These are phyloP conservation scores for Datura wrightii DNA, from an alignment of 257 asterid species.

Conservation along the genomic window DNA sequence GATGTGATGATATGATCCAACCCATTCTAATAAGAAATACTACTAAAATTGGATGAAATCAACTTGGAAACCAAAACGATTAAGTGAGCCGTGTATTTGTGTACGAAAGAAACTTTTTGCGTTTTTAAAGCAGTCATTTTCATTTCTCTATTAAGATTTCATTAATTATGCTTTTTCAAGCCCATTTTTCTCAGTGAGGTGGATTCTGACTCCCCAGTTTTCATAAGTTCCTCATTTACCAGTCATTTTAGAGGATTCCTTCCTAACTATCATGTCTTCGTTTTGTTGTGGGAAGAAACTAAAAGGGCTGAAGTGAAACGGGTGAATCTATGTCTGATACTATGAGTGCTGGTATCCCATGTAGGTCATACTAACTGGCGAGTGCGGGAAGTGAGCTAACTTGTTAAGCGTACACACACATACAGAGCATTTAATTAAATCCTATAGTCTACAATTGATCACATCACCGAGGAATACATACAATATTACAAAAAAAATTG, in stretches of 20 bases:
- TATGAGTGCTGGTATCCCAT: too few species aligned
- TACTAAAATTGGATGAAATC: background rate
- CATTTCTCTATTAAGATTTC: too few species aligned
- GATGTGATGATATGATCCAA: background rate
- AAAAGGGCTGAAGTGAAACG: too few species aligned
- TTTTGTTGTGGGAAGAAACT: too few species aligned
- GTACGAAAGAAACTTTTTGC: background rate
- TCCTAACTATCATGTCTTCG: too few species aligned
- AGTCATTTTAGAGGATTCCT: background rate
- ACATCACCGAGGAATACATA: background rate
- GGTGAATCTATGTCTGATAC: too few species aligned
- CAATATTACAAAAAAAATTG: slow-evolving; percentile 24
- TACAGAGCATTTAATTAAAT: background rate
- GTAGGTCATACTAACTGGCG: too few species aligned
- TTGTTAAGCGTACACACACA: background rate
- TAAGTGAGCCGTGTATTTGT: too few species aligned
- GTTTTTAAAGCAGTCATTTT: too few species aligned
- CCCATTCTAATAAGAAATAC: background rate
- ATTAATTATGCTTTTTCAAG: background rate
- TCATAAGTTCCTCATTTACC: background rate
- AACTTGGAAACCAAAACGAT: background rate
- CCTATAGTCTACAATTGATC: slow-evolving; percentile 15
- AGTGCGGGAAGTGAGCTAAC: background rate
- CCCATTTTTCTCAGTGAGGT: background rate
- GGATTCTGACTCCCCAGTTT: background rate